phyloP scores from a whole-genome alignment of 1,284 basidiomycete genomes.

The Leccinum pachyderme region DNA sequence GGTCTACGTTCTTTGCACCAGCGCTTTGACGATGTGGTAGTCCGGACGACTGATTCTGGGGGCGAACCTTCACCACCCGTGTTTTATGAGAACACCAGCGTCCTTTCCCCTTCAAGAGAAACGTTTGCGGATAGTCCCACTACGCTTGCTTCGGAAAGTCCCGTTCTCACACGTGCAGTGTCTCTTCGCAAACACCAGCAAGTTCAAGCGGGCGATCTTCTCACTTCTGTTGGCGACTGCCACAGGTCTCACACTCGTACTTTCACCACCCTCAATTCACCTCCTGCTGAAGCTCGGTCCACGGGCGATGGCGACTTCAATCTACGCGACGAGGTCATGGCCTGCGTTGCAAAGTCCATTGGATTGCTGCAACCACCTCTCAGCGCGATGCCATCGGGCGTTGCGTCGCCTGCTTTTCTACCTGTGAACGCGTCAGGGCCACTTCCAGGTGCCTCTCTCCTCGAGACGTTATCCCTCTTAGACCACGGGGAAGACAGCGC shows the following conservation, averaged over 20 bases:
- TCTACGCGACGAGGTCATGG: conserved; percentile 92
- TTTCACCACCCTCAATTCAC: conserved; percentile 52
- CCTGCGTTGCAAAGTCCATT: conserved; percentile 96
- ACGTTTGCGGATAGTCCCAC: conserved; percentile 27
- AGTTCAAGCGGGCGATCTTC: conserved; percentile 70
- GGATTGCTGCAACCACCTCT: conserved; percentile 87
- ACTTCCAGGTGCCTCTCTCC: conserved; percentile 61
- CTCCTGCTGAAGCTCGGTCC: conserved; percentile 37
- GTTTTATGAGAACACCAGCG: conserved; percentile 11
- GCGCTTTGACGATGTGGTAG: conserved; percentile 65
- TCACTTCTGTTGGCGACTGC: conserved; percentile 51
- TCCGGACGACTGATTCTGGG: conserved; percentile 46
- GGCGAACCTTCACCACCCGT: conserved; percentile 37
- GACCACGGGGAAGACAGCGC: conserved; percentile 64
- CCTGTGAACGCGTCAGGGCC: conserved; percentile 50
- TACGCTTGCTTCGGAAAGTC: background rate
- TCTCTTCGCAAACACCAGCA: conserved; percentile 40
- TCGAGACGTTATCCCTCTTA: conserved; percentile 82
- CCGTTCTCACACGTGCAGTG: conserved; percentile 22
- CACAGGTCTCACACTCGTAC: conserved; percentile 49
- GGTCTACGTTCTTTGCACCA: conserved; percentile 89
- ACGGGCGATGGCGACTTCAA: conserved; percentile 70
- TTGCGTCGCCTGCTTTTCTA: conserved; percentile 61
- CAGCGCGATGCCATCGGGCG: conserved; percentile 60
- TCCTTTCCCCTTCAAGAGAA: conserved; percentile 20